These are phyloP conservation scores for Fomitopsis palustris DNA, from an alignment of 1,284 basidiomycete species.

Conservation along the genomic window DNA sequence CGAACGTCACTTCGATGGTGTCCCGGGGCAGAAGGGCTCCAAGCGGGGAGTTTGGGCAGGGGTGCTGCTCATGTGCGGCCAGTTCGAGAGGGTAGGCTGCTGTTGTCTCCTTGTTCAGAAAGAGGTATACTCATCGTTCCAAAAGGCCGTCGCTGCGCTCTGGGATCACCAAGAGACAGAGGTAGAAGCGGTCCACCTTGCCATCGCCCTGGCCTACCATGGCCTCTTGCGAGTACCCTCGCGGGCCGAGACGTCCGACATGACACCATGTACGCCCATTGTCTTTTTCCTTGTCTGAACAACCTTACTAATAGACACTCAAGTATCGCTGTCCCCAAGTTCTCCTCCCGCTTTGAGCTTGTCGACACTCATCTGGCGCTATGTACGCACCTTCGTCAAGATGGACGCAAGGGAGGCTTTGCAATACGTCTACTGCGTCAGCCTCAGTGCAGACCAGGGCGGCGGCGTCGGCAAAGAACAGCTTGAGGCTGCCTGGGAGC, in stretches of 20 bases:
- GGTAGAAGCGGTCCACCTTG: conserved; percentile 93
- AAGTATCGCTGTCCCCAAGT: conserved; percentile 64
- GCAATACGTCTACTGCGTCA: conserved; percentile 93
- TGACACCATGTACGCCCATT: conserved; percentile 65
- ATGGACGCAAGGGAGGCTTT: conserved; percentile 91
- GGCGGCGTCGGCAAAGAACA: conserved; percentile 78
- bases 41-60: conserved; percentile 83
- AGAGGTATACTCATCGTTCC: background rate
- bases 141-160: conserved; percentile 85
- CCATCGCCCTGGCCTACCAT: conserved; percentile 91
- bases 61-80: conserved; percentile 87
- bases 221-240: conserved; percentile 86
- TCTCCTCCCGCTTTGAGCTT: conserved; percentile 76
- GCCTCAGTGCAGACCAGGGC: conserved; percentile 76
- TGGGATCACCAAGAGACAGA: conserved; percentile 89
- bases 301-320: conserved; percentile 9
- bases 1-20: conserved; percentile 86
- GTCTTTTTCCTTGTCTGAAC: background rate
- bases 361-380: conserved; percentile 87
- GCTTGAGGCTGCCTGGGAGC: conserved; percentile 81
- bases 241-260: conserved; percentile 76
- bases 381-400: conserved; percentile 88
- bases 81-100: conserved; percentile 82
- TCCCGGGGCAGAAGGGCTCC: conserved; percentile 52
- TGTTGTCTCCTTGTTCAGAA: background rate